These are phyloP conservation scores for Ceratocystis cubensis DNA, from an alignment of 2,329 filamentous ascomycete species.

Conservation along the genomic window DNA sequence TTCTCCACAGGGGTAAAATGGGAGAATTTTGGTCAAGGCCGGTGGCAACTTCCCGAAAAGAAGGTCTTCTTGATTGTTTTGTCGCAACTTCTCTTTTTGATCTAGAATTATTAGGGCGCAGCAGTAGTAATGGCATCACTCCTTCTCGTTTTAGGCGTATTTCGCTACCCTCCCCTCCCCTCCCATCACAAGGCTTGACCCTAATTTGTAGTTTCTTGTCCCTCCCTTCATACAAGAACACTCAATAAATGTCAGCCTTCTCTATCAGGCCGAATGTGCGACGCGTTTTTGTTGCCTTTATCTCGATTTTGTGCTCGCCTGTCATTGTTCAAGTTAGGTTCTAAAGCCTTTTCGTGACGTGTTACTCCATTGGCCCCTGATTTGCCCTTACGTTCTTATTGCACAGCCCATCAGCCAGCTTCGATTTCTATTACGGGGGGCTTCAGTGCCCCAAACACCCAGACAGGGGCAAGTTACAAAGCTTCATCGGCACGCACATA, in stretches of 20 bases:
- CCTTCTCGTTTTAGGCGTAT: slow-evolving; percentile 3
- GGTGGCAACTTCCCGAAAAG: not conserved
- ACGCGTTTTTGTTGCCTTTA: not conserved
- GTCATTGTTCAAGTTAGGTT: not conserved
- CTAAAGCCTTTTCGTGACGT: not conserved
- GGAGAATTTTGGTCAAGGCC: too few species aligned
- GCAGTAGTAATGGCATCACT: not conserved
- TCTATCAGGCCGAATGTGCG: not conserved
- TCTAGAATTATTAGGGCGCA: not conserved
- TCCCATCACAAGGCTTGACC: not conserved
- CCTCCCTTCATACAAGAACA: not conserved
- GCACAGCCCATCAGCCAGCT: not conserved
- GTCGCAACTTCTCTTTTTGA: not conserved
- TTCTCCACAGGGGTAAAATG: too few species aligned
- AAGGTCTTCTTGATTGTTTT: not conserved
- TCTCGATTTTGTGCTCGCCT: not conserved
- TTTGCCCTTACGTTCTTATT: not conserved
- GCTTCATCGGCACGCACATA: not conserved
- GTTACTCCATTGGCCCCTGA: not conserved
- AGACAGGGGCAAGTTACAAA: not conserved
- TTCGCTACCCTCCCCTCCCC: not conserved
- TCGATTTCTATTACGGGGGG: not conserved
- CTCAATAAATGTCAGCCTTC: slow-evolving; percentile 1
- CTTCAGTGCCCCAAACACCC: not conserved
- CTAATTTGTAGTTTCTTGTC: not conserved